Percentiles rank a stretch among this genome's conserved stretches.
These are phyloP conservation scores for Herpetospermum pedunculosum DNA, from an alignment of 306 rosid species.

Conservation along the genomic window DNA sequence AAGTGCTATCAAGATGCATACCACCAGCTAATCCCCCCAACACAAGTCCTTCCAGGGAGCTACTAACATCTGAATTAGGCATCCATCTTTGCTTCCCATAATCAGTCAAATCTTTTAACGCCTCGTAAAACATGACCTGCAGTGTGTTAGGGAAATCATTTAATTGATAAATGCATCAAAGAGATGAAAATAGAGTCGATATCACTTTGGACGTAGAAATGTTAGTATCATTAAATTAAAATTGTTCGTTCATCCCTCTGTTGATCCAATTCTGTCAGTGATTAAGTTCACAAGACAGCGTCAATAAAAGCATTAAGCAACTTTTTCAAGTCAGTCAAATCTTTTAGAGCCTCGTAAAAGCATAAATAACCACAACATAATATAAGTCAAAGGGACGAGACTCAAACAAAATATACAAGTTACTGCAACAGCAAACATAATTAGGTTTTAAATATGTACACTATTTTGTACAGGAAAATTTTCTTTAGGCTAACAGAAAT, in stretches of 20 bases:
- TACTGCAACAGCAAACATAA: background rate
- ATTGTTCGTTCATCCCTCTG: background rate
- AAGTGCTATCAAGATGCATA: constrained; percentile 30
- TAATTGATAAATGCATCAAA: background rate
- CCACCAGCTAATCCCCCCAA: constrained; percentile 91
- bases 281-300: background rate
- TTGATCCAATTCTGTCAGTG: background rate
- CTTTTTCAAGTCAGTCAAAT: background rate
- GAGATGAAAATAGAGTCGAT: background rate
- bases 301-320: background rate
- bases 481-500: background rate
- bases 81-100: constrained; percentile 52
- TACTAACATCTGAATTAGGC: constrained; percentile 27
- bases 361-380: background rate
- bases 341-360: no score
- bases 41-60: constrained; percentile 62
- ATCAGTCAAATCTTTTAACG: constrained; percentile 48
- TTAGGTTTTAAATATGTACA: background rate
- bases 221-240: background rate
- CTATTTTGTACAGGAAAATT: background rate
- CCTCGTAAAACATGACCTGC: constrained; percentile 78
- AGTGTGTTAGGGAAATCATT: constrained; percentile 4
- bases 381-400: background rate
- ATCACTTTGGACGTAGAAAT: background rate
- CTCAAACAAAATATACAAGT: background rate